Conservation (phyloP, 768 basidiomycete genomes). For the Termitomyces heimii region DNA sequence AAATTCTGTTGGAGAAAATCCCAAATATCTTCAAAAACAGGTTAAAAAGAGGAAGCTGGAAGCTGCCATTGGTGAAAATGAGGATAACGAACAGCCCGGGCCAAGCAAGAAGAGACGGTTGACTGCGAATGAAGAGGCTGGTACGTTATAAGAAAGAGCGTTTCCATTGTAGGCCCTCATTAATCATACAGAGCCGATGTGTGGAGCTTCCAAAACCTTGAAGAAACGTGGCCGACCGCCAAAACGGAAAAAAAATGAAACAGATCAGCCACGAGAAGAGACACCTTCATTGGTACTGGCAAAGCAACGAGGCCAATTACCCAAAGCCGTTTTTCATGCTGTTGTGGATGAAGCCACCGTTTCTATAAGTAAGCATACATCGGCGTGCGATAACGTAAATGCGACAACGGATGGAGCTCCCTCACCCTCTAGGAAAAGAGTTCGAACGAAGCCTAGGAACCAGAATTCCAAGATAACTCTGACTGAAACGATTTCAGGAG, state of each 20-base stretch:
- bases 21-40: conserved; percentile 10
- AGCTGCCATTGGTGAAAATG: background rate
- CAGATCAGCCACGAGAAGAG: conserved; percentile 7
- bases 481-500: background rate
- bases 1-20: conserved; percentile 15
- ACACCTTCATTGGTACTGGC: conserved; percentile 15
- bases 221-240: conserved; percentile 37
- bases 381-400: background rate
- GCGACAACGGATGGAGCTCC: background rate
- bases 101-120: conserved; percentile 22
- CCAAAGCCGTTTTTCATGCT: conserved; percentile 16
- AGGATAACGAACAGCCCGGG: conserved; percentile 9
- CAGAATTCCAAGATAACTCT: background rate
- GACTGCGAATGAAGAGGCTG: background rate
- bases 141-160: conserved; percentile 1
- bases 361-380: background rate
- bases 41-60: conserved; percentile 16
- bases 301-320: conserved; percentile 30
- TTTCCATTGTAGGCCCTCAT: background rate
- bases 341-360: background rate
- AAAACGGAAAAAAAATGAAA: conserved; percentile 16
- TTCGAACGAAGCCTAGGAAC: background rate
- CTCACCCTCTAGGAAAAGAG: conserved; percentile 1
- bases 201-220: conserved; percentile 6
- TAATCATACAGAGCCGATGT: background rate